These are phyloP conservation scores for Ustilaginoidea virens DNA, from an alignment of 2,329 filamentous ascomycete species.

Conservation along the genomic window DNA sequence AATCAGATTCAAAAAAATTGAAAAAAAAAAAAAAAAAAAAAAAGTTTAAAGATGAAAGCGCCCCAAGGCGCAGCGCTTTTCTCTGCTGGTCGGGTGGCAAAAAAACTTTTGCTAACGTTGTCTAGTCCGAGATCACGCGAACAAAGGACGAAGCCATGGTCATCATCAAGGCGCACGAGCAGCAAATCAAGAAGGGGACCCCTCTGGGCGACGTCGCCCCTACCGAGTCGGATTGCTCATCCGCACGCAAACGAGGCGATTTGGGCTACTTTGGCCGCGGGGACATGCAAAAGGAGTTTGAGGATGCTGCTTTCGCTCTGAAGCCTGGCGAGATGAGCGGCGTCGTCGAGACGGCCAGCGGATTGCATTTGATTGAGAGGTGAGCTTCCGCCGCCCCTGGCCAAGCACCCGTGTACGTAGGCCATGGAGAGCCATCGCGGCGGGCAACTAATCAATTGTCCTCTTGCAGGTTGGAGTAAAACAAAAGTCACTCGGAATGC, in stretches of 20 bases:
- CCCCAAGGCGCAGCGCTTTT: no score
- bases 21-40: no score
- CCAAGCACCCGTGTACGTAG: no score
- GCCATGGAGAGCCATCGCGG: no score
- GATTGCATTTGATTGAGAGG: conserved; percentile 92
- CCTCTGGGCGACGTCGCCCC: conserved; percentile 71
- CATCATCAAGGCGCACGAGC: conserved; percentile 63
- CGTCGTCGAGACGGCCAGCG: conserved; percentile 83
- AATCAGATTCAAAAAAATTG: no score
- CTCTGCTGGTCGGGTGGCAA: no score
- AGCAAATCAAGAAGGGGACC: conserved; percentile 56
- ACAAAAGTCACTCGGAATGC: background rate
- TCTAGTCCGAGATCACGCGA: conserved; percentile 65
- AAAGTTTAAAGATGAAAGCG: no score
- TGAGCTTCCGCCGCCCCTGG: conserved; percentile 21
- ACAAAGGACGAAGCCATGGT: conserved; percentile 71
- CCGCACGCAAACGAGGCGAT: conserved; percentile 84
- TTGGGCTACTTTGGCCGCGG: conserved; percentile 87
- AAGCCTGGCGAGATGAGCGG: conserved; percentile 74
- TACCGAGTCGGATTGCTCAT: conserved; percentile 89
- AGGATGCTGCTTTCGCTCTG: conserved; percentile 86
- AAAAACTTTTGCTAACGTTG: background rate
- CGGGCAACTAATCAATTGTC: background rate
- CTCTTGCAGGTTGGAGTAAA: conserved; percentile 4
- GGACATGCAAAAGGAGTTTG: conserved; percentile 98